Base-by-base conservation (phyloP, 2,329 filamentous ascomycete genomes). In the Juglanconis juglandina region DNA sequence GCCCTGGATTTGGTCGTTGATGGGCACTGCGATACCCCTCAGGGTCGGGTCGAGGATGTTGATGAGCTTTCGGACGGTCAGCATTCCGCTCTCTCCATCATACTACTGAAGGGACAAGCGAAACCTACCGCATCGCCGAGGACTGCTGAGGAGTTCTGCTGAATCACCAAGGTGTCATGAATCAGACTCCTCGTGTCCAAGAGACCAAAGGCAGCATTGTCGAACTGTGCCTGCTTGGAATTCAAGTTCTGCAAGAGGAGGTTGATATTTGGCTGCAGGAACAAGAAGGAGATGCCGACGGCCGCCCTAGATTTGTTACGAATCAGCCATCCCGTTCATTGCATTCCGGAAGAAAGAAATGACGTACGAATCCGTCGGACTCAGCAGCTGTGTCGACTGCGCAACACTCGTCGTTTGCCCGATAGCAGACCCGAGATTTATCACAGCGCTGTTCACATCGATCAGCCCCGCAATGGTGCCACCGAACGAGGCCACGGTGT, bases 1-100 rank as follows among this genome's bases (percentile, higher is more conserved):
- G 14, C 57, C 57, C 44, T 59, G 57, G 42, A 59, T 59, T 42
- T 59, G 50, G 35, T 59, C 57, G 35, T 59, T 59, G 50, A 59
- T 53, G 24, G 57, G 57, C 44, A 34, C 24, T 14, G 57, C 57
- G 34, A 59, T 59, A 5, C 57, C 57, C 10, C 39, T 37, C 1
- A 59, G 42, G 14, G 35, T 11, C 7, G 57, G 57, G 42, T 59
- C 57, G 17, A 59, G 51, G 10, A 52, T 41, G 30, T 39, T 34
- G 34, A 59, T 53, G 34, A 59, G 57, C 57, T 59, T 24, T 5
- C 30, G 3, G 11, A 14, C 2, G 5, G 30, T 57, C 32, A 42
- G 55, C 39, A 32, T 54, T 0, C 17, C 7, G 6, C 13, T 41
- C 13, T 41, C 8, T 41, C 37, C 2, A 13, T 3, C 37, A 41